Evolutionary conservation across 1,284 basidiomycete genomes (phyloP), one percentile per base, ranked within the genome.

Genomic region (Fistulina hepatica): DNA sequence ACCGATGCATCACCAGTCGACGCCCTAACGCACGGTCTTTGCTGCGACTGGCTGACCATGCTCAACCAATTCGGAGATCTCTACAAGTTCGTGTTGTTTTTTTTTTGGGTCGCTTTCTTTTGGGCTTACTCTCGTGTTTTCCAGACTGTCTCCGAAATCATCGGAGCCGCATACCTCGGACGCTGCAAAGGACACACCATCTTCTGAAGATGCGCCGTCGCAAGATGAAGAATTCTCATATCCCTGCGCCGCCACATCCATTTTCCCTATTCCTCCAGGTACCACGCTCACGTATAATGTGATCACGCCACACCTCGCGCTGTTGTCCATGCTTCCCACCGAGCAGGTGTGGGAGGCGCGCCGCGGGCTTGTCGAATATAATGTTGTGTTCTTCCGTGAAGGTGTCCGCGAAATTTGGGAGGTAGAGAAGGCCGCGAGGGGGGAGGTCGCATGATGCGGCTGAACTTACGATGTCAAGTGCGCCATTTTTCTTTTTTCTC

Each of bases 1-100:
- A 91, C 92, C 5, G 94, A 98, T 54, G 80, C 83, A 13, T 89
- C 88, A 0, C 90, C 94, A 0, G 86, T 95, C 20, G 93, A 97
- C 55, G 73, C 81, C 38, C 78, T 81, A 2, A 91, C 86, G 2
- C 84, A 91, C 49, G 85, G 83, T 45, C 67, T 93, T 15, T 92
- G 89, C 50, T 90, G 81, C 48, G 92, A 97, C 51, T 97, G 94
- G 52, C 69, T 97, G 13, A 76, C 81, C 37, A 89, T 91, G 65
- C 71, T 97, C 36, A 81, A 81, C 45, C 77, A 84, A 5, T 92
- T 97, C 49, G 78, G 82, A 20, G 73, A 79, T 5, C 59, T 97
- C 15, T 97, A 94, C 63, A 77, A 73, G 85, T 85, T 54, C 30
- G 69, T 42, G 33, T 34, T 6, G 39, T 43, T 37, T 30, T 23